phyloP scores from a whole-genome alignment of 148 eudicot genomes.

The Tetragonia tetragonoides region DNA sequence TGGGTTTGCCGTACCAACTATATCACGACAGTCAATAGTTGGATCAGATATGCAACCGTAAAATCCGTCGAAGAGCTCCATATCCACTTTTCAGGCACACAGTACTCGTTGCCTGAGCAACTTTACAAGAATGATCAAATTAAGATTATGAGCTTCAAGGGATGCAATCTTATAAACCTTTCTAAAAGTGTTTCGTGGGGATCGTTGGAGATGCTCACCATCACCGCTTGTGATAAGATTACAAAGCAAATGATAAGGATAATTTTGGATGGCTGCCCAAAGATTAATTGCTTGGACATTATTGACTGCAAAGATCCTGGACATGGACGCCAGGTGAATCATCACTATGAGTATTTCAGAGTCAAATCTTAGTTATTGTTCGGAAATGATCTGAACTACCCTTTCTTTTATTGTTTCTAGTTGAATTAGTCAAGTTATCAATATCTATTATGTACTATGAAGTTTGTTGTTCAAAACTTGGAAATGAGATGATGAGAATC shows the following conservation, averaged over 20 bases:
- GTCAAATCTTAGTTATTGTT: no score
- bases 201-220: neutral
- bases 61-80: neutral
- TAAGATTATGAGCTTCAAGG: neutral
- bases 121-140: neutral
- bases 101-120: neutral
- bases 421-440: no score
- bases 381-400: no score
- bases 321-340: neutral
- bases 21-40: neutral
- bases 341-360: neutral
- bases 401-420: no score
- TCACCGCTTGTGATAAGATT: neutral
- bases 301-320: neutral
- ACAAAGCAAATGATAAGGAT: neutral
- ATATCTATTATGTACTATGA: no score
- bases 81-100: neutral
- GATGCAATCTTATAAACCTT: neutral
- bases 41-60: neutral
- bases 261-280: neutral
- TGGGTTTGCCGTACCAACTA: neutral
- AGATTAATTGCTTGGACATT: neutral
- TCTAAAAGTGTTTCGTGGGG: neutral
- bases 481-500: no score
- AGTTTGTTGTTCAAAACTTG: no score